phyloP scores from a whole-genome alignment of 306 rosid genomes.

The Inga leiocalycina region DNA sequence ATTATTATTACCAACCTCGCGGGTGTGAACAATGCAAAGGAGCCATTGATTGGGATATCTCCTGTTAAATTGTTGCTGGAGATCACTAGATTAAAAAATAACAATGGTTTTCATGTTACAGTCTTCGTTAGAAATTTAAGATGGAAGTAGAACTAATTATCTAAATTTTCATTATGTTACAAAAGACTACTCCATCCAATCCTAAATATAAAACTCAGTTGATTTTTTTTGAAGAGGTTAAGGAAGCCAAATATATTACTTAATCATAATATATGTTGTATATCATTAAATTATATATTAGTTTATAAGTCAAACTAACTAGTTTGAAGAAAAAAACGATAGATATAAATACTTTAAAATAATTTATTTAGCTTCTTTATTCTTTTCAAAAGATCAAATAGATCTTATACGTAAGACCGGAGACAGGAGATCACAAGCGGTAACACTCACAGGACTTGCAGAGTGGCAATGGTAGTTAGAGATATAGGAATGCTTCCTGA shows the following conservation, averaged over 20 bases:
- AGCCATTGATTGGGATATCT: background rate
- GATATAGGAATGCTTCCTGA: background rate
- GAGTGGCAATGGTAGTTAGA: background rate
- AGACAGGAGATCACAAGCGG: no score
- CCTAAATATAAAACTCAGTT: no score
- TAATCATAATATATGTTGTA: no score
- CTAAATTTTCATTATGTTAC: background rate
- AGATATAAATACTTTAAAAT: no score
- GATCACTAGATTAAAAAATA: constrained; percentile 6
- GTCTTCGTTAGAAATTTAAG: background rate
- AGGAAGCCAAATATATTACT: no score
- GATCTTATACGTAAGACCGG: no score
- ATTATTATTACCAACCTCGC: background rate
- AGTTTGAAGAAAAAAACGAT: no score
- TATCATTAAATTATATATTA: no score
- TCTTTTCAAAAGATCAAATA: no score
- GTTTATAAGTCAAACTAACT: no score
- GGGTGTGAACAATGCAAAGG: background rate
- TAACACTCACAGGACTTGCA: background rate
- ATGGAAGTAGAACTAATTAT: background rate
- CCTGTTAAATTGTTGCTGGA: background rate
- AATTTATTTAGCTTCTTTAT: no score
- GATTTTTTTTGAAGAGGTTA: no score
- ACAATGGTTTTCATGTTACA: background rate
- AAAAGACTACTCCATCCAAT: background rate